Conservation (phyloP, 495 filamentous ascomycete genomes). For the Pseudomonodictys pantanalensis region DNA sequence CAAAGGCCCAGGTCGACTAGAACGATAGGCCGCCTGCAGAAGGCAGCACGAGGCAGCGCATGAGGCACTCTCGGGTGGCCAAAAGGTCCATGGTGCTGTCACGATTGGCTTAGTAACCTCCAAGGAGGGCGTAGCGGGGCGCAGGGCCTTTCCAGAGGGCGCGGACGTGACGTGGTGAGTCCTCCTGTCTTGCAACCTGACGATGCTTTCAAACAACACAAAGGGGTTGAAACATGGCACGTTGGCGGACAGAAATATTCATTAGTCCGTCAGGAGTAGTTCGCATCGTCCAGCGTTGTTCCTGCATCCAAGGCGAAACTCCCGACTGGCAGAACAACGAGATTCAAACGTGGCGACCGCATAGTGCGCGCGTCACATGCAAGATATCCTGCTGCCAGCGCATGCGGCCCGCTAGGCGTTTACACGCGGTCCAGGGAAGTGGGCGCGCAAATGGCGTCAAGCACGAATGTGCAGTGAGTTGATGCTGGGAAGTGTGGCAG, state of each 20-base stretch:
- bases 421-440: too few species aligned
- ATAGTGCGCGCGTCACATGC: not conserved
- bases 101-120: too few species aligned
- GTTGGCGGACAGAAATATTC: conserved; percentile 4
- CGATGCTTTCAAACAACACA: not conserved
- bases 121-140: conserved; percentile 18
- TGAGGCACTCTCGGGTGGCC: too few species aligned
- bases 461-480: not conserved
- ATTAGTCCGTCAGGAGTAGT: not conserved
- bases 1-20: too few species aligned
- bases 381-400: not conserved
- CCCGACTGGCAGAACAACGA: too few species aligned
- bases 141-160: conserved; percentile 7
- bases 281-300: conserved; percentile 1
- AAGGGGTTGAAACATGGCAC: conserved; percentile 16
- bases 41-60: too few species aligned
- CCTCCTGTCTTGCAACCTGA: conserved; percentile 6
- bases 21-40: too few species aligned
- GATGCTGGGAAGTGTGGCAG: conserved; percentile 1
- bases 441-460: conserved; percentile 4
- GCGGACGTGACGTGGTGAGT: conserved; percentile 1
- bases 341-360: too few species aligned
- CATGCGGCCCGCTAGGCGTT: too few species aligned
- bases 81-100: too few species aligned
- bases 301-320: conserved; percentile 8